Base-by-base conservation (phyloP, 2,329 filamentous ascomycete species). In the Orbilia oligospora region DNA sequence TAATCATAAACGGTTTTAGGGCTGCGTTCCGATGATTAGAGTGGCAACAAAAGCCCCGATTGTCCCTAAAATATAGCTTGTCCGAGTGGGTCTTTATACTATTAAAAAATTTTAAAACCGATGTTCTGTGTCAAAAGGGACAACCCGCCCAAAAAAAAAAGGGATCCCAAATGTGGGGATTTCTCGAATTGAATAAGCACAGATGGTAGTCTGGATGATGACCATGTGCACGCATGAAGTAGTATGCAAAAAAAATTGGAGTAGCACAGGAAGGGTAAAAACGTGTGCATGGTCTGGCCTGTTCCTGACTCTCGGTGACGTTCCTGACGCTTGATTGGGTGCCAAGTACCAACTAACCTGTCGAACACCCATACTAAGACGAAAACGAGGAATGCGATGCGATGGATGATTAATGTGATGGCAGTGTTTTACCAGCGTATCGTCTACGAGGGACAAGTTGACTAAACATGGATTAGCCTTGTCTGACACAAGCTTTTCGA, bases 401-500 rank as follows among this genome's bases (percentile, higher is more conserved):
- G 71, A 75, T 49, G 67, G 71, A 75, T 49, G 67, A 44, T 68
- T 68, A 48, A 63, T 41, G 30, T 44, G 66, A 49, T 44, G 51
- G 70, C 70, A 61, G 70, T 67, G 70, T 73, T 73, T 73, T 73
- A 73, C 70, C 51, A 66, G 16, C 51, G 70, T 73, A 73, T 73
- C 70, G 70, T 66, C 61, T 44, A 61, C 22, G 71, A 56, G 18
- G 48, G 65, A 64, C 38, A 67, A 41, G 72, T 71, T 66, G 49
- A 77, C 58, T 67, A 65, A 69, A 71, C 72, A 61, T 67, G 72
- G 72, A 51, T 71, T 71, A 66, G 65, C 56, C 72, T 18, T 65
- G 66, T 71, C 72, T 77, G 72, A 77, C 72, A 77, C 72, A 70
- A 77, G 65, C 65, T 46, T 76, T 77, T 67, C 72, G 67, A 77